A percentile compares a stretch with the other conserved stretches of the same genome.
Conservation (phyloP, 2,329 filamentous ascomycete species). For the Hypoxylon sp. region DNA sequence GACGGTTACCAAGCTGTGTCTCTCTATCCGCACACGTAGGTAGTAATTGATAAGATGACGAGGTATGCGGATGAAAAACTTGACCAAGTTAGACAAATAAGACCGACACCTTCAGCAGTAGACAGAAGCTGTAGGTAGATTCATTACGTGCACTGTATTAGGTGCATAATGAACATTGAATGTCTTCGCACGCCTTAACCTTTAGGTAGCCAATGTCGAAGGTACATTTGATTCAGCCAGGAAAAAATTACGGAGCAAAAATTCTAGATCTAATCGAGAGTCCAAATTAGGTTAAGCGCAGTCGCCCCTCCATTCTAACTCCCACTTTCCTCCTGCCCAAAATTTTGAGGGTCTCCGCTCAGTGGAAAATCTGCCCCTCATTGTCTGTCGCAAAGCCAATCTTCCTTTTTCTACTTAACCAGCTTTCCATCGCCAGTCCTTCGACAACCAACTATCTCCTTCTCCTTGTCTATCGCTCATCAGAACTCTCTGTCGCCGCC, state of each 20-base stretch:
- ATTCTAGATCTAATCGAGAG: slow-evolving; percentile 43
- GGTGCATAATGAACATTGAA: not conserved
- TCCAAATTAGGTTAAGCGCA: slow-evolving; percentile 28
- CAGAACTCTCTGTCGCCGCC: slow-evolving; percentile 42
- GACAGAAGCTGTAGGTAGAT: not conserved
- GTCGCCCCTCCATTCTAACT: slow-evolving; percentile 39
- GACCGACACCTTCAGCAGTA: not conserved
- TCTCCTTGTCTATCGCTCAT: slow-evolving; percentile 37
- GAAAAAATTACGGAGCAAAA: slow-evolving; percentile 34
- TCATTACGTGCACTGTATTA: not conserved
- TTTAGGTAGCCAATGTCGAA: not conserved
- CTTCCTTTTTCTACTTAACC: slow-evolving; percentile 44
- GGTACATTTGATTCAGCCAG: not conserved
- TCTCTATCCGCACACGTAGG: not conserved
- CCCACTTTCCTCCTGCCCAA: slow-evolving; percentile 48
- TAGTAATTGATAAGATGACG: not conserved
- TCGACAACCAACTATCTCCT: slow-evolving; percentile 32
- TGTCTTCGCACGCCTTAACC: too few species aligned
- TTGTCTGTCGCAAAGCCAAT: slow-evolving; percentile 47
- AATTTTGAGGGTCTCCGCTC: slow-evolving; percentile 48
- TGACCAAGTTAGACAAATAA: not conserved
- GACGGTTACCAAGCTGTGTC: slow-evolving; percentile 3
- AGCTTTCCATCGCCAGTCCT: slow-evolving; percentile 33
- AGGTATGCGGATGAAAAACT: not conserved
- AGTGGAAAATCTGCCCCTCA: slow-evolving; percentile 50